Conservation (phyloP, 2,329 filamentous ascomycete genomes). For the Trichoderma sp. region DNA sequence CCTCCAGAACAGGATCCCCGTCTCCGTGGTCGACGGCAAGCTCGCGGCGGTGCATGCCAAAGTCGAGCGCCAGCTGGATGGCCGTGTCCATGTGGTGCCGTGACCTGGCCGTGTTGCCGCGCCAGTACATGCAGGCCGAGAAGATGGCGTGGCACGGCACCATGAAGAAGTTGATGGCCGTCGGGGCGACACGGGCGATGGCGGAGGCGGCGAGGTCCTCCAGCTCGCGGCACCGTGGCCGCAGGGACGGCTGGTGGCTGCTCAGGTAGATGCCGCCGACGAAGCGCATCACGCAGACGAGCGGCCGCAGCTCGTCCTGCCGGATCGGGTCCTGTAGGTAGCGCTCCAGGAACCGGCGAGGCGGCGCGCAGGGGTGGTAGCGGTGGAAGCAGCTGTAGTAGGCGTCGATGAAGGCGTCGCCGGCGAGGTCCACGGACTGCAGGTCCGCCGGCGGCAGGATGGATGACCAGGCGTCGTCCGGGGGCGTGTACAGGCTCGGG, state of each 20-base stretch:
- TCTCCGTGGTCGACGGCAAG: conserved; percentile 55
- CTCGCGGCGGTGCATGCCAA: conserved; percentile 60
- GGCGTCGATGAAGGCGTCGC: conserved; percentile 37
- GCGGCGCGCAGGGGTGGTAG: conserved; percentile 39
- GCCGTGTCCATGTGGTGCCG: conserved; percentile 49
- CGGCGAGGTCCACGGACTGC: conserved; percentile 17
- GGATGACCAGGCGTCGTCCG: conserved; percentile 19
- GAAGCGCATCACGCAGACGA: conserved; percentile 38
- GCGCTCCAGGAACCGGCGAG: conserved; percentile 30
- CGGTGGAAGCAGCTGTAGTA: conserved; percentile 44
- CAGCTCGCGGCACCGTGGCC: background rate
- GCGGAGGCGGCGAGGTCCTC: conserved; percentile 27
- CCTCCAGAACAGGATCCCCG: conserved; percentile 52
- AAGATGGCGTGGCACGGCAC: conserved; percentile 44
- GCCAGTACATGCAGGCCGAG: conserved; percentile 44
- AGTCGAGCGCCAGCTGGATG: conserved; percentile 58
- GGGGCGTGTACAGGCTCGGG: conserved; percentile 21
- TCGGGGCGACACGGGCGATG: background rate
- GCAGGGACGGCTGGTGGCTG: conserved; percentile 15
- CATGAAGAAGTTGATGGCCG: conserved; percentile 34
- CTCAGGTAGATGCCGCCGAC: conserved; percentile 42
- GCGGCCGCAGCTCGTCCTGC: conserved; percentile 30
- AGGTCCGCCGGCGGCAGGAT: background rate
- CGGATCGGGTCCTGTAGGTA: conserved; percentile 19
- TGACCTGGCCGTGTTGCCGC: conserved; percentile 34